These are phyloP conservation scores for Pseudoperonospora humuli DNA, from an alignment of 352 stramenopile species.

Conservation along the genomic window DNA sequence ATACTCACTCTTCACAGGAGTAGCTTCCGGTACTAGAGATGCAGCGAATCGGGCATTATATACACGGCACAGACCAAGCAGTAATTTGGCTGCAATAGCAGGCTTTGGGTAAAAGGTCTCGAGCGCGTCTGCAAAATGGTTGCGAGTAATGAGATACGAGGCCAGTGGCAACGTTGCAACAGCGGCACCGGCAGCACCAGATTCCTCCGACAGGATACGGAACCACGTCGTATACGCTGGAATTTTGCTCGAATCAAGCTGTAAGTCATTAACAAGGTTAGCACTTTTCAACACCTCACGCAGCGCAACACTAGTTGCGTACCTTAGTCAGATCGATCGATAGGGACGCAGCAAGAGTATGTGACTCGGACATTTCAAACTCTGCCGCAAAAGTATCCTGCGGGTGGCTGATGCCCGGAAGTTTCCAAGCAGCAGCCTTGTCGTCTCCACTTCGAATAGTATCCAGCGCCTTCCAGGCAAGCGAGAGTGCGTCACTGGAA, in stretches of 20 bases:
- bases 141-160: conserved; percentile 58
- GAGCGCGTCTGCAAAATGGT: conserved; percentile 42
- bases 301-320: conserved; percentile 1
- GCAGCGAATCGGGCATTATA: conserved; percentile 59
- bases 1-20: conserved; percentile 62
- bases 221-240: conserved; percentile 60
- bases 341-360: conserved; percentile 31
- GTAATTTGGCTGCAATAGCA: conserved; percentile 58
- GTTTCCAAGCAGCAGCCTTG: conserved; percentile 32
- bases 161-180: conserved; percentile 61
- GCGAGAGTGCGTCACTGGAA: conserved; percentile 45
- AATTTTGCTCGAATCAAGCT: conserved; percentile 58
- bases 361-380: conserved; percentile 30
- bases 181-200: conserved; percentile 47
- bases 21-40: conserved; percentile 16
- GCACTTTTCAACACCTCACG: background rate
- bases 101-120: conserved; percentile 67
- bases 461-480: conserved; percentile 54
- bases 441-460: conserved; percentile 31
- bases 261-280: background rate
- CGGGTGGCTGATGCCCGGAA: conserved; percentile 46
- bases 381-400: conserved; percentile 39
- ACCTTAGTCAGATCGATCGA: conserved; percentile 48
- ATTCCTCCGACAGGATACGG: conserved; percentile 68
- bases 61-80: conserved; percentile 44